Percentiles rank a stretch among this genome's conserved stretches.
Evolutionary conservation across 345 rosid genomes (phyloP).

Genomic region (Rhizophora apiculata): DNA sequence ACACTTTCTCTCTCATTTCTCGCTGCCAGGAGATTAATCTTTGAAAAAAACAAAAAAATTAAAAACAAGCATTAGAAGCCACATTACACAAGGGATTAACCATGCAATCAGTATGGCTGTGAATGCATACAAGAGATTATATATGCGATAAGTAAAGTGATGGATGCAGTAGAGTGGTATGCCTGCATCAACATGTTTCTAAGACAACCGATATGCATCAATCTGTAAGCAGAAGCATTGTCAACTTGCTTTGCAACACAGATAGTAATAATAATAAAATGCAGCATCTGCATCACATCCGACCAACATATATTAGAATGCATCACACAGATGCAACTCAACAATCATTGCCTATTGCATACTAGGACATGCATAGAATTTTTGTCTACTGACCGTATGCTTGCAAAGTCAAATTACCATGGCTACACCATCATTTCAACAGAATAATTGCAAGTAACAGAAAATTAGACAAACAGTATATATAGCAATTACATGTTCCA

Average conservation of each 20-base stretch:
- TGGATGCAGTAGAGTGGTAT: background rate
- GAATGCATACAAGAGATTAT: background rate
- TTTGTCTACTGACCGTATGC: background rate
- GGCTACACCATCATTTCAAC: background rate
- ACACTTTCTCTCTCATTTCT: conserved; percentile 95
- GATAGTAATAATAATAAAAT: background rate
- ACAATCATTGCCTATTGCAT: too few relatives aligned
- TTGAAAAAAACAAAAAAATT: conserved; percentile 24
- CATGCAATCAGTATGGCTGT: too few relatives aligned
- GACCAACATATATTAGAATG: background rate
- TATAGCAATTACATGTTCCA: conserved; percentile 69
- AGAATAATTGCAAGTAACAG: conserved; percentile 7
- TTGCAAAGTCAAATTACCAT: background rate
- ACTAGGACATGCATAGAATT: background rate
- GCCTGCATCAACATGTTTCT: background rate
- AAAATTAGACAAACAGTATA: background rate
- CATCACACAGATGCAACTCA: background rate
- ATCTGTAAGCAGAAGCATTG: background rate
- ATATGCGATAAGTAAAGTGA: background rate
- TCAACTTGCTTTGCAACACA: background rate
- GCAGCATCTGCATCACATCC: background rate
- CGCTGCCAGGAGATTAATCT: conserved; percentile 91
- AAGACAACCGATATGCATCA: background rate
- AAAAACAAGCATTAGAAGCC: conserved; percentile 15
- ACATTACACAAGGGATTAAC: too few relatives aligned